Conservation (phyloP, 208 protist species). For the Wallacemonas sp. region DNA sequence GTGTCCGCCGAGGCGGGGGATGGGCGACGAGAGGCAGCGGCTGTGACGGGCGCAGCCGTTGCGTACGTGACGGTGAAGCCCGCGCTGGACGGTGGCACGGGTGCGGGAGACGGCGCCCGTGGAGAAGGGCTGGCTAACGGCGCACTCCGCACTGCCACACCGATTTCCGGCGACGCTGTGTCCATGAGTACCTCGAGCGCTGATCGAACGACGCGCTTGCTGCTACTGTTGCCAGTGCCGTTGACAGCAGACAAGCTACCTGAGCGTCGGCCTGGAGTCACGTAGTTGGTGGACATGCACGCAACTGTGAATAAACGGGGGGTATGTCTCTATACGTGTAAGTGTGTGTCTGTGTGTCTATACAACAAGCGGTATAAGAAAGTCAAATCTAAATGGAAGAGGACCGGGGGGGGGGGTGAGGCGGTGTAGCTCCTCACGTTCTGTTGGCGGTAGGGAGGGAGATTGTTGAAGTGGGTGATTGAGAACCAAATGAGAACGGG, state of each 20-base stretch:
- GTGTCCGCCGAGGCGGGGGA: background rate
- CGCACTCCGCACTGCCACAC: background rate
- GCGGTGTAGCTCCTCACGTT: no score
- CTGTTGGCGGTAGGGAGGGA: no score
- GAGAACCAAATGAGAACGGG: no score
- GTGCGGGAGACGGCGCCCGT: background rate
- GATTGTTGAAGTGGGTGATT: no score
- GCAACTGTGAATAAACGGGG: background rate
- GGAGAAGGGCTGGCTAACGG: constrained; percentile 11
- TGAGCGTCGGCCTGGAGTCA: constrained; percentile 24
- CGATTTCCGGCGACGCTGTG: constrained; percentile 43
- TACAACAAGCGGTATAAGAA: no score
- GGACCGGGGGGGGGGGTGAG: no score
- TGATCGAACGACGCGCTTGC: constrained; percentile 67
- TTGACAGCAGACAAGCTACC: background rate
- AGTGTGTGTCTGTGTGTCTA: constrained; percentile 6
- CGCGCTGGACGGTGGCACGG: background rate
- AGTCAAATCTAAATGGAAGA: no score
- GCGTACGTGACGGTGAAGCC: constrained; percentile 59
- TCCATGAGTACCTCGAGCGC: constrained; percentile 70
- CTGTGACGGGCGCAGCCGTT: constrained; percentile 21
- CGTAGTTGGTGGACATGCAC: constrained; percentile 28
- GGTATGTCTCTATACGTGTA: background rate
- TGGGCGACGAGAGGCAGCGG: background rate
- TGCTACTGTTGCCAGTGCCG: constrained; percentile 13